These are phyloP conservation scores for Syzygium grande DNA, from an alignment of 345 rosid genomes.

Conservation along the genomic window DNA sequence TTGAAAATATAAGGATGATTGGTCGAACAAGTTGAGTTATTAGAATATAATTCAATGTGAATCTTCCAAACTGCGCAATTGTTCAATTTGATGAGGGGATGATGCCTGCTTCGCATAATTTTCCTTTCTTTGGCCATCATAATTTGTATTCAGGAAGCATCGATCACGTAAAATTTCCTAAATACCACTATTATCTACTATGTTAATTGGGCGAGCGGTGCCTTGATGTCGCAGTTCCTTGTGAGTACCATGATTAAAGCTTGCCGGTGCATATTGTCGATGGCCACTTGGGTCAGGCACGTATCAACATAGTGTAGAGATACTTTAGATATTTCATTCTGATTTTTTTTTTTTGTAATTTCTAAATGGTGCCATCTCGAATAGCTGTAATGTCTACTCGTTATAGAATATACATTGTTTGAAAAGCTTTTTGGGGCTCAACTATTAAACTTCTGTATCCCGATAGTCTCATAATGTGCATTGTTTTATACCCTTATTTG, in stretches of 20 bases:
- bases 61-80: background rate
- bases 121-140: background rate
- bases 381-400: background rate
- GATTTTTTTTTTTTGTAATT: background rate
- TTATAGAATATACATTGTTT: background rate
- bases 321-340: background rate
- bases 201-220: background rate
- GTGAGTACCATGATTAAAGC: background rate
- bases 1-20: background rate
- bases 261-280: background rate
- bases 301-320: background rate
- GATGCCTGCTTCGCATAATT: background rate
- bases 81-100: background rate
- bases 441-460: background rate
- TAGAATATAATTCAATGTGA: background rate
- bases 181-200: background rate
- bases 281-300: background rate
- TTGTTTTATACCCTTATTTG: background rate
- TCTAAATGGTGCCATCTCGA: background rate
- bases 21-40: background rate
- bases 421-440: background rate
- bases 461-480: background rate
- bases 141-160: background rate
- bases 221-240: background rate
- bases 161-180: background rate